These are phyloP conservation scores for Pythium sp. DNA, from an alignment of 352 stramenopile species.

Conservation along the genomic window DNA sequence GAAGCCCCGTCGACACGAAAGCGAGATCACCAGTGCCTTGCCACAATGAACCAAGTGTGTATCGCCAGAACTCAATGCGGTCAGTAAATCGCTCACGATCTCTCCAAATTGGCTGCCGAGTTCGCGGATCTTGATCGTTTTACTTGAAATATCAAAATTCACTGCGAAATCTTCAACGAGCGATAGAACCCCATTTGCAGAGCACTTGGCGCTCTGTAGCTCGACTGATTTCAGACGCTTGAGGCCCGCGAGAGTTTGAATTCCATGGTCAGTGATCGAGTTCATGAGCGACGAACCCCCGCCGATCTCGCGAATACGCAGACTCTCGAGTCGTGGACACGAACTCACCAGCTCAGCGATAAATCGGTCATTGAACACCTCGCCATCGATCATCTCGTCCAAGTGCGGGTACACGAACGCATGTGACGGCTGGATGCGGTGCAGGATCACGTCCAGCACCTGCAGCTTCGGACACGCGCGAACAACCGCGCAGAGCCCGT, in stretches of 20 bases:
- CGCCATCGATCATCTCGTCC: slow-evolving; percentile 54
- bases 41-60: not conserved
- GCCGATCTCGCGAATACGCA: slow-evolving; percentile 38
- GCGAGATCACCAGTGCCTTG: slow-evolving; percentile 23
- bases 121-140: slow-evolving; percentile 28
- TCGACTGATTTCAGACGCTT: slow-evolving; percentile 26
- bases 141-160: not conserved
- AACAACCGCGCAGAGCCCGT: slow-evolving; percentile 34
- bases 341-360: slow-evolving; percentile 21
- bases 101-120: slow-evolving; percentile 43
- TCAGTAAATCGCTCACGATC: slow-evolving; percentile 31
- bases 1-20: slow-evolving; percentile 35
- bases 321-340: slow-evolving; percentile 25
- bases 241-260: slow-evolving; percentile 25
- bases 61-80: slow-evolving; percentile 5
- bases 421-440: slow-evolving; percentile 43
- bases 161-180: slow-evolving; percentile 14
- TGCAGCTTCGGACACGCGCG: slow-evolving; percentile 28
- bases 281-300: slow-evolving; percentile 20
- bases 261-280: slow-evolving; percentile 34
- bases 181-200: slow-evolving; percentile 21
- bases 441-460: slow-evolving; percentile 44
- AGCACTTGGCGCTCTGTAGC: slow-evolving; percentile 39
- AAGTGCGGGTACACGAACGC: slow-evolving; percentile 51
- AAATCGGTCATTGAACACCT: slow-evolving; percentile 50